A percentile compares a stretch with the other conserved stretches of the same genome.
phyloP scores from a whole-genome alignment of 2,329 filamentous ascomycete genomes.

The Septoria linicola region DNA sequence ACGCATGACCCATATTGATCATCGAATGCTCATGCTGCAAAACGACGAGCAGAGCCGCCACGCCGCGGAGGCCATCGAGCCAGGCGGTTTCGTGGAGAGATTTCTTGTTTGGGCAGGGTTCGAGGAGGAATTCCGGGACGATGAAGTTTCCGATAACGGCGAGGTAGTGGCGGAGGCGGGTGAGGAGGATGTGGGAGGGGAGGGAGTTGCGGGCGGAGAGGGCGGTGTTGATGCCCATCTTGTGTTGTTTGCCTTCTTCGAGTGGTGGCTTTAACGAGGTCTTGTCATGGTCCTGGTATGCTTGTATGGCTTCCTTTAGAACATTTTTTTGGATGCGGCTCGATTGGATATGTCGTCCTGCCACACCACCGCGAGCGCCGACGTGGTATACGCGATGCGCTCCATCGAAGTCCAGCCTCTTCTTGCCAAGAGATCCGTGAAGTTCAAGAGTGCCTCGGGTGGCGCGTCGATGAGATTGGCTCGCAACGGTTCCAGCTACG shows the following conservation, averaged over 20 bases:
- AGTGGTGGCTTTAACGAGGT: too few species aligned
- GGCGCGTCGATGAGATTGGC: neutral
- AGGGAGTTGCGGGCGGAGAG: too few species aligned
- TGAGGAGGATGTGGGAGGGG: neutral
- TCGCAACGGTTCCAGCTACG: too few species aligned
- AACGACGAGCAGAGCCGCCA: constrained; percentile 65
- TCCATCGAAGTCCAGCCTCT: neutral
- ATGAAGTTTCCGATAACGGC: neutral
- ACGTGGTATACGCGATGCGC: too few species aligned
- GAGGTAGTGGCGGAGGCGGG: neutral
- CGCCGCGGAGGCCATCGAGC: constrained; percentile 63
- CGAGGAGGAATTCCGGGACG: neutral
- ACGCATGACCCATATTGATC: constrained; percentile 11
- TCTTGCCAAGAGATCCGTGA: neutral
- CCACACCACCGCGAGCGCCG: too few species aligned
- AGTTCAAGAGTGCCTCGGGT: constrained; percentile 1
- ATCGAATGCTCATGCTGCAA: constrained; percentile 54
- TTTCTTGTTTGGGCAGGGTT: neutral
- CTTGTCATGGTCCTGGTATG: too few species aligned
- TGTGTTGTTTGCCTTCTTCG: too few species aligned
- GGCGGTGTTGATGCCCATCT: too few species aligned
- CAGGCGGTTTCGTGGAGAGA: constrained; percentile 50
- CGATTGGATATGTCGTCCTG: too few species aligned
- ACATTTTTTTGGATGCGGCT: too few species aligned
- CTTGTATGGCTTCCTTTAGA: too few species aligned